Base-by-base conservation (phyloP, 1,284 basidiomycete genomes). In the Peniophora sp. region DNA sequence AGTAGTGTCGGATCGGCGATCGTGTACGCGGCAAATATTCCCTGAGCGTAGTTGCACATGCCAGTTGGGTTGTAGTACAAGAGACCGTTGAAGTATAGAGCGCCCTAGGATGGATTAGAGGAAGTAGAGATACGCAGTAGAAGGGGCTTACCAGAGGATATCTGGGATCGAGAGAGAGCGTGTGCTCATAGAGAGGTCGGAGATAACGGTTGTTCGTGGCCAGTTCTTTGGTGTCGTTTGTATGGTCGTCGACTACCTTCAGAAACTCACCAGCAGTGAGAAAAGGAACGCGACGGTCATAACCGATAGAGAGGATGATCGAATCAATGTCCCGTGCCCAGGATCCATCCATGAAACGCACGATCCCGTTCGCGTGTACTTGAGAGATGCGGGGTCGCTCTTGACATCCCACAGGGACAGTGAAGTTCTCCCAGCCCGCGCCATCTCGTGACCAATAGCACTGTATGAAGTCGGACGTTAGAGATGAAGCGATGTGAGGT, bases 41-140 rank as follows among this genome's bases (percentile, higher is more conserved):
- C 44, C n/a, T 45, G 44, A 14, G 44, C 44, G 44, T 19, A 19
- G 19, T 16, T 45, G 19, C 19, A 22, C 14, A 45, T 19, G 19
- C 44, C 44, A 3, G 44, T 45, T 10, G 44, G 44, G 23, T 45
- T 45, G 20, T 45, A 45, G 3, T 6, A 19, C 20, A 24, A 22
- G 8, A 45, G 44, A 45, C 44, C 44, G 23, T 45, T 19, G 19
- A 45, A 45, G 44, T 45, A 45, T 9, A 45, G 44, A 8, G 44
- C 44, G 20, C 44, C 44, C 27, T 32, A 12, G 5, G 27, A 5
- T 6, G 5, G 6, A 12, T 32, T 12, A 32, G 27, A 32, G 27
- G 6, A 12, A 32, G 12, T 12, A 12, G 12, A 12, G 5, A 32
- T 5, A 12, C 12, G 5, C 6, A 32, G 27, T n/a, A n/a, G n/a